Percentiles rank a stretch among this genome's conserved stretches.
These are phyloP conservation scores for Gracilariopsis chorda DNA, from an alignment of 23 red algal genomes.

Conservation along the genomic window DNA sequence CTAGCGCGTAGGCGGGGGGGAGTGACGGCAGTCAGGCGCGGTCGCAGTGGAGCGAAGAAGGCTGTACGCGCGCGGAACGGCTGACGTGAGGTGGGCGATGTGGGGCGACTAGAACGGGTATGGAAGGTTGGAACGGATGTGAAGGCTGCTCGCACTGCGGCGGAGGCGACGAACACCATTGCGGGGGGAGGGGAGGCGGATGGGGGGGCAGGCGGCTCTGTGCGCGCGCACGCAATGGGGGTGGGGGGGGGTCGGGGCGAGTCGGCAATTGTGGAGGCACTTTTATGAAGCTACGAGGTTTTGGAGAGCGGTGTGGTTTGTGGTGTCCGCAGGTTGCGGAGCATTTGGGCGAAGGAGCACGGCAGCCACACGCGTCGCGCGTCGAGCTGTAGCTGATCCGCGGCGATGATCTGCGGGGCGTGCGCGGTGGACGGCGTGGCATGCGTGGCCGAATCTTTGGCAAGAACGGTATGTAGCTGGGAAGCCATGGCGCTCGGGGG, in stretches of 20 bases:
- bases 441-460: background rate
- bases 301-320: no score
- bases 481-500: no score
- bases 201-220: background rate
- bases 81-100: background rate
- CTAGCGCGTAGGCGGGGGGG: background rate
- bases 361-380: slow-evolving; percentile 14
- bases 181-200: background rate
- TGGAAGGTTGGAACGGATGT: background rate
- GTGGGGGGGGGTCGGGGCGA: no score
- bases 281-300: no score
- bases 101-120: background rate
- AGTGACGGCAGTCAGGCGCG: background rate
- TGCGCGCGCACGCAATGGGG: no score
- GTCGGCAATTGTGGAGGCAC: no score
- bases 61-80: background rate
- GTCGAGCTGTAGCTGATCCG: no score
- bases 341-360: no score
- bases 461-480: no score
- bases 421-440: background rate
- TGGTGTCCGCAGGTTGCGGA: no score
- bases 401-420: background rate
- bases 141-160: background rate
- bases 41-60: background rate
- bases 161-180: background rate